Evolutionary conservation across 768 basidiomycete species (phyloP), one percentile per base, ranked within the genome.

Genomic region (Phaeotremella fagi): DNA sequence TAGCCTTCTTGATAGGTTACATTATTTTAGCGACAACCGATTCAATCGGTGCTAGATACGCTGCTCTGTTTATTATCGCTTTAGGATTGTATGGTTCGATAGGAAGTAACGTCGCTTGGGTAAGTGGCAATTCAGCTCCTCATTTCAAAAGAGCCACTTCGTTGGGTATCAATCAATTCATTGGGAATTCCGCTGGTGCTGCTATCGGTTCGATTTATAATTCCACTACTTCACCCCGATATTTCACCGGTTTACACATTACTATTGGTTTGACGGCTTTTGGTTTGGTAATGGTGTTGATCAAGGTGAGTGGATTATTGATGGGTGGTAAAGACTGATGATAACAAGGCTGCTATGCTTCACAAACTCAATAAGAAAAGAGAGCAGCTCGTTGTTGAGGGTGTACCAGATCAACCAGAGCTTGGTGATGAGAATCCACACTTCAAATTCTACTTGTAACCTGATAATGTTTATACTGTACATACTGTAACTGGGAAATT

Each of bases 371-470:
- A 66, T 46, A 48, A 44, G 42, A 58, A 51, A 22, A 29, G 57
- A 15, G 41, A 41, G 28, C 31, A 52, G 36, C 26, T 57, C 18
- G 46, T 60, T 22, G 59, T 52, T 22, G 56, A 43, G 5, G 65
- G 65, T 16, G 65, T 62, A 6, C 44, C 45, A 2, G 59, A 67
- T 38, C 56, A 64, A 27, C 65, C 59, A 14, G 56, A 58, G 28
- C 44, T 64, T 6, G 65, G 65, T 18, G 57, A 61, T 31, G 45
- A 52, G 7, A 67, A 67, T 31, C 62, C 62, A 29, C 65, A 67
- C 37, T 67, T 57, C 51, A 46, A 20, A 36, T 66, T 51, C 23
- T 48, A 48, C 38, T 31, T 52, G 45, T 55, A 48, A n/a, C n/a
- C n/a, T n/a, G n/a, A n/a, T n/a, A n/a, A n/a, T n/a, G n/a, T n/a